Evolutionary conservation across 2,329 filamentous ascomycete genomes (phyloP).

Genomic region (Trichoderma brevicompactum): DNA sequence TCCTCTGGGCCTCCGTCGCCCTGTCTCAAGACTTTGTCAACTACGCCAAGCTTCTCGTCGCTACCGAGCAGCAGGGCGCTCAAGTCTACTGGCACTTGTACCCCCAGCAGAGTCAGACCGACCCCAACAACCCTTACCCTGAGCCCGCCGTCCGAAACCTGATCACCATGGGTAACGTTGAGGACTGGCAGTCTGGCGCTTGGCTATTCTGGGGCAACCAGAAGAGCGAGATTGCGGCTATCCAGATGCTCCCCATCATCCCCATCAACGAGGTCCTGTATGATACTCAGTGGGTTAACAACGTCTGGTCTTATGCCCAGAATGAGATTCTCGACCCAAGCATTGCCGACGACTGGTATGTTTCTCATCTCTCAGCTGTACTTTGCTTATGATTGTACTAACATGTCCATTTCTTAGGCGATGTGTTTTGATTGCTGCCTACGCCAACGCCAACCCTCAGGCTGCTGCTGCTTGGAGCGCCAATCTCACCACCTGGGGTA

Average conservation of each 20-base stretch:
- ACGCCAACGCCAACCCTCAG: constrained; percentile 35
- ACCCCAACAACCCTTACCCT: constrained; percentile 35
- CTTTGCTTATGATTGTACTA: not conserved
- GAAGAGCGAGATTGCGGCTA: constrained; percentile 29
- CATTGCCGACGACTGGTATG: constrained; percentile 34
- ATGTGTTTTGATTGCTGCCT: constrained; percentile 35
- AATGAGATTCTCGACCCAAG: constrained; percentile 33
- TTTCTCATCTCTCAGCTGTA: not conserved
- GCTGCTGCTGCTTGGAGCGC: constrained; percentile 34
- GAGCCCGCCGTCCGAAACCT: constrained; percentile 31
- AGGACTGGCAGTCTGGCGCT: constrained; percentile 35
- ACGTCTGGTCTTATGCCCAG: constrained; percentile 34
- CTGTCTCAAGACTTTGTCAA: constrained; percentile 34
- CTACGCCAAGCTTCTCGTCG: constrained; percentile 36
- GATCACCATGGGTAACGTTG: constrained; percentile 34
- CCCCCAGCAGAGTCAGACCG: constrained; percentile 31
- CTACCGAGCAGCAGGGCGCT: constrained; percentile 34
- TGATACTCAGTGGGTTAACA: constrained; percentile 34
- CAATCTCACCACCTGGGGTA: constrained; percentile 35
- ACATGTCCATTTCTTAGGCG: constrained; percentile 28
- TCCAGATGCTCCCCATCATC: constrained; percentile 28
- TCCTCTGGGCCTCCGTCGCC: constrained; percentile 36
- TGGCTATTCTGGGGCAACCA: constrained; percentile 32
- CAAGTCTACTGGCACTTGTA: constrained; percentile 36
- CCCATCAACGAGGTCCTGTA: constrained; percentile 32